Base-by-base conservation (phyloP, 768 basidiomycete genomes). In the Collybia sordida region DNA sequence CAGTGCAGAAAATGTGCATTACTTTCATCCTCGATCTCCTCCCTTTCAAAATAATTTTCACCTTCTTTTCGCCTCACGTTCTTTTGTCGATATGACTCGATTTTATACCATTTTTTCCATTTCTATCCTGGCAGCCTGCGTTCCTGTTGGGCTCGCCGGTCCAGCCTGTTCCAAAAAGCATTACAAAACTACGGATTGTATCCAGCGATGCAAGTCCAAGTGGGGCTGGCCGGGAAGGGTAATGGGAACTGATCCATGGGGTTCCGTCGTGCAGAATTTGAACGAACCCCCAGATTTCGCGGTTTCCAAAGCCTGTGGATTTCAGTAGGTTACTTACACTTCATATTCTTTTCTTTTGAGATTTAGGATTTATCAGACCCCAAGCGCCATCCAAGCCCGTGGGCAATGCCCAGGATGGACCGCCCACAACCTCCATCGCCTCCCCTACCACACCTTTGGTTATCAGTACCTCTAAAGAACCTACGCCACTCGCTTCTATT, bases 221-320 rank as follows among this genome's bases (percentile, higher is more conserved):
- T 78, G 75, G 76, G 78, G 78, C 0, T 77, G 74, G 71, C 64
- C 74, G 12, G 78, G 78, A 17, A 58, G 59, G 12, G 64, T 71
- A 47, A 80, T 82, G 76, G 78, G 77, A 50, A 69, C 66, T n/a
- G 75, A 82, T 60, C 73, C 69, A 23, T 85, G 82, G 82, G 82
- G 82, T 42, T 56, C 68, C 24, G 79, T 80, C 36, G 72, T 81
- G 56, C 59, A 69, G 44, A 68, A 73, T 25, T 49, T 60, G 11
- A 62, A 59, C 21, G 63, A 66, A n/a, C 66, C 64, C 51, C 66
- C 64, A 55, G 64, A 73, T 52, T 55, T 61, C 25, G 64, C 66
- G 15, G 56, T 78, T 22, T 67, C 74, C 36, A 63, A 69, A 45
- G 77, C 79, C 17, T 82, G 81, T 56, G 77, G 75, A 39, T 31